These are phyloP conservation scores for Phialocephala sp. DNA, from an alignment of 2,329 filamentous ascomycete species.

Conservation along the genomic window DNA sequence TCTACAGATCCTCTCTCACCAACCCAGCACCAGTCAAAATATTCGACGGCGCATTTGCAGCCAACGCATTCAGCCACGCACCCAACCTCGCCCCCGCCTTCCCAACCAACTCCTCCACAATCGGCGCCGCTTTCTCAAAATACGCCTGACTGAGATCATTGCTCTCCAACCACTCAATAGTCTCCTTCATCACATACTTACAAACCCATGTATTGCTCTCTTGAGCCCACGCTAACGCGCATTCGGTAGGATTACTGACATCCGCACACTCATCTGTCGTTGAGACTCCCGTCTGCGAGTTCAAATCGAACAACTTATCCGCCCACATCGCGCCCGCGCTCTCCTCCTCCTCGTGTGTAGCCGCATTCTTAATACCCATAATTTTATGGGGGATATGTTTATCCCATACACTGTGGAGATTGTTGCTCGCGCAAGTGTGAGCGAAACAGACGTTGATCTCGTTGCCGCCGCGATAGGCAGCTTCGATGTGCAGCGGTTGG, in stretches of 20 bases:
- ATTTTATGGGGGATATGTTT: conserved; percentile 68
- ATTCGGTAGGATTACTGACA: conserved; percentile 56
- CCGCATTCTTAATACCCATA: conserved; percentile 51
- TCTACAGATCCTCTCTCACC: not conserved
- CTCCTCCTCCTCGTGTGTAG: conserved; percentile 13
- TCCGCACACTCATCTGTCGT: conserved; percentile 52
- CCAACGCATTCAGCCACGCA: conserved; percentile 60
- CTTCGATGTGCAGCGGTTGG: conserved; percentile 68
- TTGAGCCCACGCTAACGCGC: conserved; percentile 65
- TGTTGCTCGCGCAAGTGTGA: conserved; percentile 52
- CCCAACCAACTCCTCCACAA: conserved; percentile 68
- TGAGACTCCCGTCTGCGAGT: conserved; percentile 2
- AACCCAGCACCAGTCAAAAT: not conserved
- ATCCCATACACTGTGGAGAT: conserved; percentile 80
- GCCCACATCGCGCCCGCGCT: conserved; percentile 41
- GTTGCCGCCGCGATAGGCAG: conserved; percentile 69
- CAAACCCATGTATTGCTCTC: conserved; percentile 67
- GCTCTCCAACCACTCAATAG: conserved; percentile 56
- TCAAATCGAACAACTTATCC: conserved; percentile 53
- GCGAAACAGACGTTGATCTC: conserved; percentile 68
- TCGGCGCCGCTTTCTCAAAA: conserved; percentile 64
- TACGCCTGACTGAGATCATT: conserved; percentile 67
- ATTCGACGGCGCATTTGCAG: not conserved
- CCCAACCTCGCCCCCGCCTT: conserved; percentile 69
- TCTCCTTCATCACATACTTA: conserved; percentile 63